Percentiles rank a stretch among this genome's conserved stretches.
Evolutionary conservation across 2,329 filamentous ascomycete species (phyloP).

Genomic region (Seiridium cupressi): DNA sequence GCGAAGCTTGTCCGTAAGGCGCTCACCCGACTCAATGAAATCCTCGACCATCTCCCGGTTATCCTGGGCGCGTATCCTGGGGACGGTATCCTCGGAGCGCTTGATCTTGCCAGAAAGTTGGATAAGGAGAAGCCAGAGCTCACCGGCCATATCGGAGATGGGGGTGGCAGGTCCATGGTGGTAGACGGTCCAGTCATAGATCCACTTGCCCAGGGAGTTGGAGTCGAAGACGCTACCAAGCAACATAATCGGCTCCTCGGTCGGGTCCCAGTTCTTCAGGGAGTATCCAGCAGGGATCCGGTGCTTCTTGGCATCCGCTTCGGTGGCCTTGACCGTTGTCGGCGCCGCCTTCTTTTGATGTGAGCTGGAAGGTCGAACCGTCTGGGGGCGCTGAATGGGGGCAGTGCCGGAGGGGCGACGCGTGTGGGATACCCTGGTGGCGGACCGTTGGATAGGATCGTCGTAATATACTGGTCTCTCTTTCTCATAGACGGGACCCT

Average conservation of each 20-base stretch:
- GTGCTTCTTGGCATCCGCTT: constrained; percentile 60
- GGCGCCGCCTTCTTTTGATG: constrained; percentile 36
- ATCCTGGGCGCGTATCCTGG: constrained; percentile 69
- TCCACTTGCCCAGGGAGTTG: constrained; percentile 98
- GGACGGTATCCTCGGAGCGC: constrained; percentile 76
- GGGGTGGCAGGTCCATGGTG: constrained; percentile 75
- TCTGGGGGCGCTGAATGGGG: constrained; percentile 45
- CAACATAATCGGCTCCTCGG: constrained; percentile 89
- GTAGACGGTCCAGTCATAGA: constrained; percentile 98
- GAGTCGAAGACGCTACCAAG: constrained; percentile 95
- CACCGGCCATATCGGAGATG: constrained; percentile 87
- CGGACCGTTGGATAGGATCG: constrained; percentile 34
- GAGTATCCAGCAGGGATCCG: constrained; percentile 88
- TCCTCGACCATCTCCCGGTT: constrained; percentile 82
- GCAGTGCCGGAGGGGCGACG: constrained; percentile 43
- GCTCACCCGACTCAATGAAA: constrained; percentile 85
- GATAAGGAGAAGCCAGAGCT: constrained; percentile 93
- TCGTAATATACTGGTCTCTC: constrained; percentile 41
- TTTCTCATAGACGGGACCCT: constrained; percentile 41
- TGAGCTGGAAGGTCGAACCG: constrained; percentile 44
- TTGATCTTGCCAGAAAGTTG: constrained; percentile 93
- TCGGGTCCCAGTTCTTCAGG: constrained; percentile 97
- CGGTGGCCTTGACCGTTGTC: constrained; percentile 47
- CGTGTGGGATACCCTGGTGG: constrained; percentile 35
- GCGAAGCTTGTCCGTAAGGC: constrained; percentile 81